Percentiles rank a stretch among this genome's conserved stretches.
These are phyloP conservation scores for Clitopilus hobsonii DNA, from an alignment of 768 basidiomycete genomes.

Conservation along the genomic window DNA sequence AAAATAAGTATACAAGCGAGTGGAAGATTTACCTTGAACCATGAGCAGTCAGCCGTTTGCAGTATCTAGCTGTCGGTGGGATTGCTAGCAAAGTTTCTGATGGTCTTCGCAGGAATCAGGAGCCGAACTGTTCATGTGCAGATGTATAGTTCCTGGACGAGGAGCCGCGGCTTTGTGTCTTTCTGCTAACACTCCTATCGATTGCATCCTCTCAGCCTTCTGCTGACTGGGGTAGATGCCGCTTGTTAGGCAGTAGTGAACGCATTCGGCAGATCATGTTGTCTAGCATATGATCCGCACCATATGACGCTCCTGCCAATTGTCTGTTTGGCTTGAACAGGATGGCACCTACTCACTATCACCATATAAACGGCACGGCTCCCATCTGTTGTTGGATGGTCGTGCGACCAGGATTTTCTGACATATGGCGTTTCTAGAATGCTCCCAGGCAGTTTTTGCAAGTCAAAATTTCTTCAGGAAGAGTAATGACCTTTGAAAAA, in stretches of 20 bases:
- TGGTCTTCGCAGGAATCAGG: too few relatives aligned
- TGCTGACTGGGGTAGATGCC: neutral
- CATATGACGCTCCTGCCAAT: neutral
- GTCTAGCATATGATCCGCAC: neutral
- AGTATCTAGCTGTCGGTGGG: too few relatives aligned
- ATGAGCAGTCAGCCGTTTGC: too few relatives aligned
- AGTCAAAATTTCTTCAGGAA: neutral
- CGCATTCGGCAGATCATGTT: neutral
- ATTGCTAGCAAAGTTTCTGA: too few relatives aligned
- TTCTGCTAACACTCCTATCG: too few relatives aligned
- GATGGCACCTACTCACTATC: neutral
- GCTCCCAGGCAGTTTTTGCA: neutral
- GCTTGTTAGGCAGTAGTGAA: neutral
- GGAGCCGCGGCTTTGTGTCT: neutral
- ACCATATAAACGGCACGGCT: neutral
- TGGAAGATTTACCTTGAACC: too few relatives aligned
- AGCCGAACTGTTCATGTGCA: too few relatives aligned
- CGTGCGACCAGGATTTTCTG: neutral
- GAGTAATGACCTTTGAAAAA: neutral
- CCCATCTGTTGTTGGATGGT: neutral
- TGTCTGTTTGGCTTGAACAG: neutral
- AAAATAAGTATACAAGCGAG: too few relatives aligned
- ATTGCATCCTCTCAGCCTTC: too few relatives aligned
- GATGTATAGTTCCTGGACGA: too few relatives aligned
- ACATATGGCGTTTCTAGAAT: neutral